These are phyloP conservation scores for Lachnellula arida DNA, from an alignment of 2,329 filamentous ascomycete species.

Conservation along the genomic window DNA sequence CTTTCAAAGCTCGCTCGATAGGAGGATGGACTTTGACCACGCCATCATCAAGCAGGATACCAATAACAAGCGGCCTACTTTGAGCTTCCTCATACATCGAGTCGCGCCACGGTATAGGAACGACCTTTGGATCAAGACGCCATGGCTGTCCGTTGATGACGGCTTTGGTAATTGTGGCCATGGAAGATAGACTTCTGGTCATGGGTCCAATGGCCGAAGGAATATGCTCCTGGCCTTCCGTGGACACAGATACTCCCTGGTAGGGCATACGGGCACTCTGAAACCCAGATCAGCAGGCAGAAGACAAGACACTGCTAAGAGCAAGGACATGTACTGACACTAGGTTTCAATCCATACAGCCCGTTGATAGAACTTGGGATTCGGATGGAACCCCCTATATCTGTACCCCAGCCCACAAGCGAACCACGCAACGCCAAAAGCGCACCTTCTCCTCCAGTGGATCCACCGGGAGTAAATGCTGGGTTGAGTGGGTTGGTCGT, in stretches of 20 bases:
- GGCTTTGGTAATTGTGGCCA: conserved; percentile 45
- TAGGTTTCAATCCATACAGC: conserved; percentile 35
- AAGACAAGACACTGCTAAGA: not conserved
- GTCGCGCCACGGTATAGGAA: conserved; percentile 50
- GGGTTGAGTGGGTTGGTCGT: conserved; percentile 42
- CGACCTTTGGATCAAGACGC: conserved; percentile 49
- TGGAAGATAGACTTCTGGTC: conserved; percentile 45
- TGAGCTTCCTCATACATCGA: conserved; percentile 22
- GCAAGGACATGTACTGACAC: not conserved
- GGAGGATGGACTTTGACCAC: conserved; percentile 50
- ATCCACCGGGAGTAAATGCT: conserved; percentile 43
- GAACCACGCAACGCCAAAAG: conserved; percentile 39
- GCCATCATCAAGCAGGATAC: conserved; percentile 47
- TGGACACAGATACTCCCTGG: conserved; percentile 53
- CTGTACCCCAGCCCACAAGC: conserved; percentile 45
- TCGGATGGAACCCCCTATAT: conserved; percentile 47
- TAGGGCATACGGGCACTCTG: conserved; percentile 56
- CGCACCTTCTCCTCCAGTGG: conserved; percentile 41
- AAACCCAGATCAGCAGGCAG: not conserved
- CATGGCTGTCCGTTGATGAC: conserved; percentile 47
- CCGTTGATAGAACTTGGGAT: conserved; percentile 46
- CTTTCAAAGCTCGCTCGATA: conserved; percentile 45
- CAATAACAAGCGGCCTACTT: conserved; percentile 44
- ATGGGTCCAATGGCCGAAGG: conserved; percentile 60
- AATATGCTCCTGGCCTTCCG: conserved; percentile 60